Evolutionary conservation across 202 grass and related monocot genomes (phyloP), one percentile per base, ranked within the genome.

Genomic region (Zizania palustris): DNA sequence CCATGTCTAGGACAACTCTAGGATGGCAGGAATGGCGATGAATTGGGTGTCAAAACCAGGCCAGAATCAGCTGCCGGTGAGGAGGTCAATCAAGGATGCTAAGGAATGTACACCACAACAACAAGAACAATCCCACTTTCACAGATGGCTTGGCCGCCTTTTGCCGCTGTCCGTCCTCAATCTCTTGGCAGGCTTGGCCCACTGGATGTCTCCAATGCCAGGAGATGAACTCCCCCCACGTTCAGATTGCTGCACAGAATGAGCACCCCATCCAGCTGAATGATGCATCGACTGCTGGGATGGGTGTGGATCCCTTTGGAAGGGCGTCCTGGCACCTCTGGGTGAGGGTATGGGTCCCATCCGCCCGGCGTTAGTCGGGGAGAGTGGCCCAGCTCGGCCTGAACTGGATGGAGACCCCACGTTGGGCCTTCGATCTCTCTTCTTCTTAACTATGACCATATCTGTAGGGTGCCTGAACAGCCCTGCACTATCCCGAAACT

Each of bases 401-500:
- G 93, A 92, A 67, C 87, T 90, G 11, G 93, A 90, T 0, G 87
- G 89, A 40, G 92, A 93, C 13, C 80, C 83, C 0, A 84, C 79
- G 59, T 84, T 85, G 43, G 83, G 65, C 67, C 93, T 94, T 12
- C 96, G 82, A 1, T 99, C 92, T 76, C 96, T 88, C 76, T 91
- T 99, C 90, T 96, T 99, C 87, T 93, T 99, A 33, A 83, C 91
- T 13, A 99, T 95, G 68, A 99, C 80, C 54, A 99, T 82, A 40
- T 99, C 96, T 2, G 89, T 83, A 3, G 96, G 96, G 84, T 96
- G 96, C 0, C 51, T 14, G 62, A 89, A 45, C 46, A 90, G 78
- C 40, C 86, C 91, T 39, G 68, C 69, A 3, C 67, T 20, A 36
- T 85, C 91, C 0, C 64, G 36, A 38, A 51, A 63, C 13, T 72